Percentiles rank a stretch among this genome's conserved stretches.
Evolutionary conservation across 2,329 filamentous ascomycete species (phyloP).

Genomic region (Teratosphaeria epicoccoides): DNA sequence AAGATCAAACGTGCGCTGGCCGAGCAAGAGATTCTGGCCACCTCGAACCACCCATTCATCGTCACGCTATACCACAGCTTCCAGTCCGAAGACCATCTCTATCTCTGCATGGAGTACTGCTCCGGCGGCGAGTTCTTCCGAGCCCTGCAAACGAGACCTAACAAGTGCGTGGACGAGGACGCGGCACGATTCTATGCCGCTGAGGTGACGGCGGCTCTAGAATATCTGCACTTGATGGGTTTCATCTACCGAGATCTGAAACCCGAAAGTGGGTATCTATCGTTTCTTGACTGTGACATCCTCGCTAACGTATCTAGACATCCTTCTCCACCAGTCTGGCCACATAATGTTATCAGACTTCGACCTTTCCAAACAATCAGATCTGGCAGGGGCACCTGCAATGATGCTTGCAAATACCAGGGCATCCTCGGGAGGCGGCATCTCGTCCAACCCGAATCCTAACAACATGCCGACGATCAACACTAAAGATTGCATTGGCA

Average conservation of each 20-base stretch:
- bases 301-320: too few relatives aligned
- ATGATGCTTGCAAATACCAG: slow-evolving; percentile 63
- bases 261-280: slow-evolving; percentile 66
- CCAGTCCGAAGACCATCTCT: slow-evolving; percentile 96
- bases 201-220: slow-evolving; percentile 89
- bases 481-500: slow-evolving; percentile 94
- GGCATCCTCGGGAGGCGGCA: slow-evolving; percentile 48
- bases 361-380: slow-evolving; percentile 95
- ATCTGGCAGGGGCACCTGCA: slow-evolving; percentile 85
- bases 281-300: neutral
- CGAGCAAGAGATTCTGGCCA: slow-evolving; percentile 95
- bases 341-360: slow-evolving; percentile 99
- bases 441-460: slow-evolving; percentile 48
- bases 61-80: slow-evolving; percentile 98
- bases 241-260: slow-evolving; percentile 98
- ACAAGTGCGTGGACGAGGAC: slow-evolving; percentile 94
- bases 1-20: slow-evolving; percentile 98
- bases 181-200: slow-evolving; percentile 95
- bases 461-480: slow-evolving; percentile 92
- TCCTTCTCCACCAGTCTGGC: slow-evolving; percentile 94
- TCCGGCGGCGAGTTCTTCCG: slow-evolving; percentile 98
- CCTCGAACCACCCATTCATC: slow-evolving; percentile 98
- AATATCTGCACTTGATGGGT: slow-evolving; percentile 97
- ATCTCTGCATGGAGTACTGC: slow-evolving; percentile 99
- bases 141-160: slow-evolving; percentile 87